Evolutionary conservation across 495 filamentous ascomycete species (phyloP), one percentile per base, ranked within the genome.

Genomic region (Hypoxylon perforatum): DNA sequence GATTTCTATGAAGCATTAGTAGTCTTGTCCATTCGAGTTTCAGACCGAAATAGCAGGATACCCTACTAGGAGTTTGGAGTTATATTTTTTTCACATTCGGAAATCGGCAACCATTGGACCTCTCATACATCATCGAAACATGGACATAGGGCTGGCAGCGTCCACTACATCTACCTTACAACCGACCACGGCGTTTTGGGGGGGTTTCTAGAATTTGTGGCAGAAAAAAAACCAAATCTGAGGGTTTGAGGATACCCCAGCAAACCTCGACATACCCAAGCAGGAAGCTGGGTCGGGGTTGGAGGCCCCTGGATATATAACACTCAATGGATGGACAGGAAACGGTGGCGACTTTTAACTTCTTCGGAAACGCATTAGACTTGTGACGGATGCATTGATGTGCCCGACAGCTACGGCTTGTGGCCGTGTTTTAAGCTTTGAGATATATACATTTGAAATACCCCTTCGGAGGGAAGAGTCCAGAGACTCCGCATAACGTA

Each of bases 21-120:
- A 41, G 44, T 55, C 19, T 63, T 14, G 41, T 54, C 55, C 48
- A 51, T 47, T 42, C 38, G 50, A 38, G 52, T 41, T 64, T 21
- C 22, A 44, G 44, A 33, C 55, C 52, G 58, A 69, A 63, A 22
- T n/a, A 59, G 15, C 42, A 23, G 44, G 46, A 52, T 60, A 60
- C 60, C 50, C 48, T 38, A 45, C 38, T 14, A 36, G 66, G 66
- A 69, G 66, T 69, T 69, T 52, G 66, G 66, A 60, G 60, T 69
- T 57, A 14, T n/a, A n/a, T n/a, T 58, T 9, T 15, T 61, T 60
- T 35, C 21, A 21, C 36, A 44, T 51, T 59, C 50, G 44, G 39
- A 56, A 42, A 42, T 61, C 44, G 57, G 46, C 30, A 57, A 63
- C 44, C 46, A 30, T 56, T 53, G 51, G 61, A 64, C 39, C 11